Conservation (phyloP, 768 basidiomycete species). For the Hebeloma cylindrosporum region DNA sequence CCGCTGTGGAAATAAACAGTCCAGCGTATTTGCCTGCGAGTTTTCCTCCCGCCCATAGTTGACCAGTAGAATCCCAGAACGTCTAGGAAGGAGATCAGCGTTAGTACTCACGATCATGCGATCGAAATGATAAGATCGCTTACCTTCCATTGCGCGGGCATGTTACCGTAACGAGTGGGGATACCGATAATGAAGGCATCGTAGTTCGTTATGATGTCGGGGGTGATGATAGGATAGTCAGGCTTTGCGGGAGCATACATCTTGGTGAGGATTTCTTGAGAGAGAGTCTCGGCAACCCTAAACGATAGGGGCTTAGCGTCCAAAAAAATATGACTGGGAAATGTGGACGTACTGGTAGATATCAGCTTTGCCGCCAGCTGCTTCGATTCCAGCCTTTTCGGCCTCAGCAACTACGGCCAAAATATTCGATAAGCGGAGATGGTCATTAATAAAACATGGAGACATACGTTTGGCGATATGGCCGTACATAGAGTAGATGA, state of each 20-base stretch:
- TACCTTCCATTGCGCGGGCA: conserved; percentile 81
- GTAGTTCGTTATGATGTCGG: conserved; percentile 51
- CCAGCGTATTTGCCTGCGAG: conserved; percentile 70
- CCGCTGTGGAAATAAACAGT: conserved; percentile 67
- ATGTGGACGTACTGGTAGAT: conserved; percentile 54
- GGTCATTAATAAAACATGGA: not conserved
- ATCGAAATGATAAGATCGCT: too few species aligned
- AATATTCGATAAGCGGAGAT: not conserved
- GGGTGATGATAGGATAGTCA: conserved; percentile 65
- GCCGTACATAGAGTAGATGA: conserved; percentile 74
- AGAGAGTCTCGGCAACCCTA: conserved; percentile 79
- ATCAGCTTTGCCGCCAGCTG: conserved; percentile 48
- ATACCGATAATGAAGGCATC: conserved; percentile 80
- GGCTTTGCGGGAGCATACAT: conserved; percentile 75
- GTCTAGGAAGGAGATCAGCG: conserved; percentile 42
- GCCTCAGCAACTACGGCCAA: conserved; percentile 57
- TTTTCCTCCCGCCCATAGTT: conserved; percentile 55
- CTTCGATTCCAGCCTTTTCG: conserved; percentile 48
- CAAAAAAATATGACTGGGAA: not conserved
- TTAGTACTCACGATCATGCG: too few species aligned
- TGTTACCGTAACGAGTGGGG: conserved; percentile 79
- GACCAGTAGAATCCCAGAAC: conserved; percentile 80
- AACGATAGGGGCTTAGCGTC: not conserved
- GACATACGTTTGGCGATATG: conserved; percentile 42
- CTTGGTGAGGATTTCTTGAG: conserved; percentile 61